These are phyloP conservation scores for Penicillium palitans DNA, from an alignment of 2,329 filamentous ascomycete species.

Conservation along the genomic window DNA sequence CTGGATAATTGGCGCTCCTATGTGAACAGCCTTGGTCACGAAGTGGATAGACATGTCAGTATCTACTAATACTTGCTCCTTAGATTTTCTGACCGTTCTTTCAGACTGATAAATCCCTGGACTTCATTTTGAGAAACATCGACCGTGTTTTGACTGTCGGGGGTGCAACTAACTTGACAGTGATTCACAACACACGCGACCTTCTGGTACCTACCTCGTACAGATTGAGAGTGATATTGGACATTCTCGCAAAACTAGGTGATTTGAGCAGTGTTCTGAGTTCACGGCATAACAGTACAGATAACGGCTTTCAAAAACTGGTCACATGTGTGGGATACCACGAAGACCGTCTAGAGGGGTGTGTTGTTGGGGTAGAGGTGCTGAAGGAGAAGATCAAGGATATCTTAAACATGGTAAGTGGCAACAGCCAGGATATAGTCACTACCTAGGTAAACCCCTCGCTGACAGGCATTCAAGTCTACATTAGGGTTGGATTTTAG, in stretches of 20 bases:
- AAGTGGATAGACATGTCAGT: not conserved
- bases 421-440: too few relatives aligned
- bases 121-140: not conserved
- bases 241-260: constrained; percentile 11
- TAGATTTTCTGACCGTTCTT: not conserved
- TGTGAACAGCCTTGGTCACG: not conserved
- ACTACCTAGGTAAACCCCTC: not conserved
- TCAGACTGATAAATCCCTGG: not conserved
- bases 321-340: constrained; percentile 9
- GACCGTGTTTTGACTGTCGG: not conserved
- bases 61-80: not conserved
- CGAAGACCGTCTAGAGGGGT: constrained; percentile 11
- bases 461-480: constrained; percentile 9
- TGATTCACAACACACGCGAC: constrained; percentile 2
- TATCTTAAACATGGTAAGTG: constrained; percentile 18
- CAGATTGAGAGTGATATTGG: not conserved
- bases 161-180: not conserved
- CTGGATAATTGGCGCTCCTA: not conserved
- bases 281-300: not conserved
- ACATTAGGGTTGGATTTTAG: constrained; percentile 14
- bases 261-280: constrained; percentile 11
- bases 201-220: not conserved
- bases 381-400: constrained; percentile 20
- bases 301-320: constrained; percentile 4
- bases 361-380: constrained; percentile 15